A percentile compares a stretch with the other conserved stretches of the same genome.
Conservation (phyloP, 305 asterid species). For the Solanum hybrid region DNA sequence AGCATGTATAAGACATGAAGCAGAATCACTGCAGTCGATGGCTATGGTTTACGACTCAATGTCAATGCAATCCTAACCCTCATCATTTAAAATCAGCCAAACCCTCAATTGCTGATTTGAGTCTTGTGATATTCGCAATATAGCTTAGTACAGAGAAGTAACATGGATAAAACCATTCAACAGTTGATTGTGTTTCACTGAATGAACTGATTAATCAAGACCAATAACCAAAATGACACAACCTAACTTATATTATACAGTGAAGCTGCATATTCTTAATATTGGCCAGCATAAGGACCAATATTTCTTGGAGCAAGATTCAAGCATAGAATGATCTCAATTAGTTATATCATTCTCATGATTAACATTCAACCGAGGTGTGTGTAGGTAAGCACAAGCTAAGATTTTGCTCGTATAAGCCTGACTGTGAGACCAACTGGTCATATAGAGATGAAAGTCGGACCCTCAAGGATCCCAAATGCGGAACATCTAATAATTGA, state of each 20-base stretch:
- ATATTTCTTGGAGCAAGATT: background rate
- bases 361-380: background rate
- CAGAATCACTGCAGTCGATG: constrained; percentile 8
- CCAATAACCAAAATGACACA: background rate
- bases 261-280: background rate
- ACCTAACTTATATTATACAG: background rate
- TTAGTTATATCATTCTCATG: background rate
- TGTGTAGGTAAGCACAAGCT: background rate
- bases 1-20: constrained; percentile 9
- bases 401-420: background rate
- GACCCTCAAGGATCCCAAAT: background rate
- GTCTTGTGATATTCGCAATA: background rate
- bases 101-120: background rate
- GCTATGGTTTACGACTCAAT: constrained; percentile 13
- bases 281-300: background rate
- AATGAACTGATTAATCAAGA: background rate
- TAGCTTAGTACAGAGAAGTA: background rate
- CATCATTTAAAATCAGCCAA: background rate
- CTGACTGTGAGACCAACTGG: background rate
- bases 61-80: constrained; percentile 20
- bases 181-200: background rate
- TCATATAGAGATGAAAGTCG: background rate
- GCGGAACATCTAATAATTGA: background rate
- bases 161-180: background rate
- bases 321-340: background rate